Conservation (phyloP, 2,329 filamentous ascomycete species). For the Fusarium redolens region DNA sequence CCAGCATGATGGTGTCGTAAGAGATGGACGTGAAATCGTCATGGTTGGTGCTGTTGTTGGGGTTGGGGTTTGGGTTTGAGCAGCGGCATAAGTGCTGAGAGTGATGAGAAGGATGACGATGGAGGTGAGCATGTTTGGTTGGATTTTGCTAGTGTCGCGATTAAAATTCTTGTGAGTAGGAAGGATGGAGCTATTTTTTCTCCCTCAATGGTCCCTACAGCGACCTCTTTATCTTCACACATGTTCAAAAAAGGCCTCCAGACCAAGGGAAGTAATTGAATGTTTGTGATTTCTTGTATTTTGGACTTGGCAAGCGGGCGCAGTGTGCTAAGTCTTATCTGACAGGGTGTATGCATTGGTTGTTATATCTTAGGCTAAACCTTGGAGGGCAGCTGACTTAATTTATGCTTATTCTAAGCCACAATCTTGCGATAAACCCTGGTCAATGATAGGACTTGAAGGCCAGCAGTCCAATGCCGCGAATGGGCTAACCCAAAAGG, state of each 20-base stretch:
- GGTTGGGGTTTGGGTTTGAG: neutral
- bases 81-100: neutral
- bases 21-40: neutral
- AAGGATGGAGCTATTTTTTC: too few species aligned
- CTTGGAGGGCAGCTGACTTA: neutral
- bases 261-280: neutral
- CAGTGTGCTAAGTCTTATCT: neutral
- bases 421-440: neutral
- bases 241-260: neutral
- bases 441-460: neutral
- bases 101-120: neutral
- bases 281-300: neutral
- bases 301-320: neutral
- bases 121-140: neutral
- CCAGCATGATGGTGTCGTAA: neutral
- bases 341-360: neutral
- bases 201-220: too few species aligned
- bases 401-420: neutral
- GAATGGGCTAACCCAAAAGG: accelerated
- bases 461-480: neutral
- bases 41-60: neutral
- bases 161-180: neutral
- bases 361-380: neutral
- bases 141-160: too few species aligned
- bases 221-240: neutral